Percentiles rank a stretch among this genome's conserved stretches.
These are phyloP conservation scores for Aspergillus phoenicis DNA, from an alignment of 2,329 filamentous ascomycete genomes.

Conservation along the genomic window DNA sequence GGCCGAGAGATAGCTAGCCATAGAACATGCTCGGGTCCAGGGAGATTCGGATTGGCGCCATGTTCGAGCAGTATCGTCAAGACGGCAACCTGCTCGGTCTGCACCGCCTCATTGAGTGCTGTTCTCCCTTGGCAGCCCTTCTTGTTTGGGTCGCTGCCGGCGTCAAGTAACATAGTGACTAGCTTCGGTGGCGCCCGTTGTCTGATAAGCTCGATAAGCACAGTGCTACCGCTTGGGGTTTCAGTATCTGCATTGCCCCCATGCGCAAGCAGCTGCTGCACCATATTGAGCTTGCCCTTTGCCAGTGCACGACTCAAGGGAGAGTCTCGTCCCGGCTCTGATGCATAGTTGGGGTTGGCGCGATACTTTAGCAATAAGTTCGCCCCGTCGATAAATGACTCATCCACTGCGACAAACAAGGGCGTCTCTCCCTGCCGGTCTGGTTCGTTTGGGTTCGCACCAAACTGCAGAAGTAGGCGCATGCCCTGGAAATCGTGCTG, in stretches of 20 bases:
- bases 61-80: slow-evolving; percentile 58
- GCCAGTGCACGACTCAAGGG: slow-evolving; percentile 56
- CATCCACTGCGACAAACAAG: slow-evolving; percentile 55
- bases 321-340: slow-evolving; percentile 56
- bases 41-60: slow-evolving; percentile 67
- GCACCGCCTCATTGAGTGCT: slow-evolving; percentile 65
- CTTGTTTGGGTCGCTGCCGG: slow-evolving; percentile 60
- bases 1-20: slow-evolving; percentile 66
- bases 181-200: slow-evolving; percentile 59
- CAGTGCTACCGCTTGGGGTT: slow-evolving; percentile 61
- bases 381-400: slow-evolving; percentile 59
- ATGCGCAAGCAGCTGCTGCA: slow-evolving; percentile 63
- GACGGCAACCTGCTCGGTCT: slow-evolving; percentile 58
- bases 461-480: slow-evolving; percentile 59
- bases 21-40: slow-evolving; percentile 69
- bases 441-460: slow-evolving; percentile 57
- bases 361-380: slow-evolving; percentile 66
- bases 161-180: slow-evolving; percentile 62
- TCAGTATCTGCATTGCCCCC: slow-evolving; percentile 60
- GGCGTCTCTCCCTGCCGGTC: slow-evolving; percentile 57
- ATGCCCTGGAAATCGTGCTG: slow-evolving; percentile 57
- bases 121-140: slow-evolving; percentile 66
- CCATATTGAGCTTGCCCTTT: slow-evolving; percentile 58
- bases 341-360: slow-evolving; percentile 58
- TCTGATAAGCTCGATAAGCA: slow-evolving; percentile 63